phyloP scores from a whole-genome alignment of 2,329 filamentous ascomycete genomes.

The Arthrocladium fulminans region DNA sequence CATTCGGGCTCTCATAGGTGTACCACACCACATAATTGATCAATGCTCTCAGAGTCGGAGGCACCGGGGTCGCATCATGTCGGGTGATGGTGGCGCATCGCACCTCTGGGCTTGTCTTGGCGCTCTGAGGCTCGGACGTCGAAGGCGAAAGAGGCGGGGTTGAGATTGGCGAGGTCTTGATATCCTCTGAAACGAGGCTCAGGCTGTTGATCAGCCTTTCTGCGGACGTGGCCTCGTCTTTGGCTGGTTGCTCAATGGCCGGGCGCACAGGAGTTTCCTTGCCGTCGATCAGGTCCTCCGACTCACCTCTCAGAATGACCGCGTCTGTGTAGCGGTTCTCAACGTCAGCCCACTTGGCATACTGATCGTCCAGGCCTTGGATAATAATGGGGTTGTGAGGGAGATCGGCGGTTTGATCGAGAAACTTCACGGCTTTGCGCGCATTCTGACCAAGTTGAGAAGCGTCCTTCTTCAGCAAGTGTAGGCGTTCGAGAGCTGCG shows the following conservation, averaged over 20 bases:
- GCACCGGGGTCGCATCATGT: conserved; percentile 26
- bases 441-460: conserved; percentile 42
- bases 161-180: conserved; percentile 31
- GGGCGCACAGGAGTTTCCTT: conserved; percentile 5
- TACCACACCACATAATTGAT: conserved; percentile 40
- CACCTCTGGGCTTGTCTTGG: conserved; percentile 38
- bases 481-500: conserved; percentile 39
- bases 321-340: conserved; percentile 31
- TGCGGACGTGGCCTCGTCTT: conserved; percentile 16
- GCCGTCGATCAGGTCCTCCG: conserved; percentile 23
- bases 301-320: conserved; percentile 36
- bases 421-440: conserved; percentile 43
- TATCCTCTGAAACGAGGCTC: conserved; percentile 18
- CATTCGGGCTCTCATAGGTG: conserved; percentile 28
- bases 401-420: conserved; percentile 40
- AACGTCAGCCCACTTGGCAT: conserved; percentile 38
- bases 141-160: conserved; percentile 35
- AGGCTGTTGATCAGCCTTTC: conserved; percentile 20
- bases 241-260: conserved; percentile 11
- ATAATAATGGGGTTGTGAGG: conserved; percentile 36
- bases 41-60: conserved; percentile 33
- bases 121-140: conserved; percentile 34
- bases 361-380: conserved; percentile 43
- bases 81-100: conserved; percentile 17
- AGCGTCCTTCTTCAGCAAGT: conserved; percentile 36